Conservation (phyloP, 2,329 filamentous ascomycete species). For the Ascochyta rabiei region DNA sequence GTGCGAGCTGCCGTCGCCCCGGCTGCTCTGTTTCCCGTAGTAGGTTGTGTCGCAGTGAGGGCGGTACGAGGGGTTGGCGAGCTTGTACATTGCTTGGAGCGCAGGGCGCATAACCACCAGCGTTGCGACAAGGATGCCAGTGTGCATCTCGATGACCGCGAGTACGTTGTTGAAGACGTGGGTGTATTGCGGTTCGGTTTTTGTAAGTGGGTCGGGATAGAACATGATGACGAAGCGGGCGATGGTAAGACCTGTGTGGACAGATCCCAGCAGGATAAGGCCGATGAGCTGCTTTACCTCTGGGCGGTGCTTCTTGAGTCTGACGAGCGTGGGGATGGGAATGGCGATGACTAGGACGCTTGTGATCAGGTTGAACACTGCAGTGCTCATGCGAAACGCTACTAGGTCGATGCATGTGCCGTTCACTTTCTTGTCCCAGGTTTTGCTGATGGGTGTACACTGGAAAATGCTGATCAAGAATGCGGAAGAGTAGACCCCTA, state of each 20-base stretch:
- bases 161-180: constrained; percentile 17
- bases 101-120: constrained; percentile 18
- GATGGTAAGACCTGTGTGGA: constrained; percentile 15
- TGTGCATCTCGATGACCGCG: constrained; percentile 16
- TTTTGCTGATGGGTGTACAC: constrained; percentile 12
- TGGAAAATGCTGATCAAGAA: constrained; percentile 18
- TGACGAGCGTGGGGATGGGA: constrained; percentile 17
- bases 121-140: constrained; percentile 15
- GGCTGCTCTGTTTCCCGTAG: constrained; percentile 6
- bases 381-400: constrained; percentile 18
- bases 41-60: not conserved
- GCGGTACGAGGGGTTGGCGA: constrained; percentile 1
- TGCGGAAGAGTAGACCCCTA: constrained; percentile 15
- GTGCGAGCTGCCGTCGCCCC: not conserved
- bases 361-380: constrained; percentile 16
- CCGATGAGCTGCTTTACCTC: constrained; percentile 15
- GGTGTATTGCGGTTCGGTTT: constrained; percentile 17
- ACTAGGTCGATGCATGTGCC: constrained; percentile 13
- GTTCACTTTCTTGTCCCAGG: constrained; percentile 12
- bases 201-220: constrained; percentile 11
- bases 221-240: constrained; percentile 20
- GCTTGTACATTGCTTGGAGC: constrained; percentile 3
- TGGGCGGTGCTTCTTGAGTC: constrained; percentile 12
- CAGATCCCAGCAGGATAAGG: constrained; percentile 10
- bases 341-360: constrained; percentile 13